Conservation (phyloP, 2,329 filamentous ascomycete species). For the Piedraia hortae region DNA sequence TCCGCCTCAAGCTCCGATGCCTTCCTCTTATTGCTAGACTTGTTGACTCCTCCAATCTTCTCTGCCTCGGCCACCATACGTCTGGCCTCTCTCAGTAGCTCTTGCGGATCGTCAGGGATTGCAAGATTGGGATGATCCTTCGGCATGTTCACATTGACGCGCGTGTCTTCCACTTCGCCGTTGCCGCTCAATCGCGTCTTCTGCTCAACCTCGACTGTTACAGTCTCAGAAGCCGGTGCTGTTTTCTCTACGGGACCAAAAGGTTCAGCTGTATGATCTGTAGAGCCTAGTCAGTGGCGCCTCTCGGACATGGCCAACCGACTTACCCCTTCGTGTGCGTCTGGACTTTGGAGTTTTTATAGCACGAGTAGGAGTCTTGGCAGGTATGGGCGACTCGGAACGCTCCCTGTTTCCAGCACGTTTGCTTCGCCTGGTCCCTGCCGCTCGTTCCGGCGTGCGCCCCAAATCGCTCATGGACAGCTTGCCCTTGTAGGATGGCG, state of each 20-base stretch:
- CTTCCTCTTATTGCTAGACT: constrained; percentile 36
- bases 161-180: constrained; percentile 36
- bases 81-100: constrained; percentile 66
- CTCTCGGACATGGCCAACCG: no score
- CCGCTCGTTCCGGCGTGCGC: constrained; percentile 6
- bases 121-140: constrained; percentile 37
- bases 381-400: constrained; percentile 26
- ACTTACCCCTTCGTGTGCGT: constrained; percentile 16
- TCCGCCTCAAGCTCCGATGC: constrained; percentile 34
- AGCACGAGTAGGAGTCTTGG: constrained; percentile 18
- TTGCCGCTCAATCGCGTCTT: constrained; percentile 24
- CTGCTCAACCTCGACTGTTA: constrained; percentile 44
- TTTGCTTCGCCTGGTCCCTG: constrained; percentile 11
- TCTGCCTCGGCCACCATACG: constrained; percentile 59
- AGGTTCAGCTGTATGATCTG: no score
- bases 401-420: constrained; percentile 31
- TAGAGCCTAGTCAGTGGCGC: no score
- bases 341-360: constrained; percentile 27
- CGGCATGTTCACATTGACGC: constrained; percentile 51
- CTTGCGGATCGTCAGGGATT: constrained; percentile 47
- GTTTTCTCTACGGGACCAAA: no score
- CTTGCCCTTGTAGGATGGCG: constrained; percentile 39
- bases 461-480: constrained; percentile 7
- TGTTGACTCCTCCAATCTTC: constrained; percentile 14
- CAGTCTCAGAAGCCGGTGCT: constrained; percentile 16